Percentiles rank a stretch among this genome's conserved stretches.
Conservation (phyloP, 2,329 filamentous ascomycete genomes). For the Trichophyton equinum region DNA sequence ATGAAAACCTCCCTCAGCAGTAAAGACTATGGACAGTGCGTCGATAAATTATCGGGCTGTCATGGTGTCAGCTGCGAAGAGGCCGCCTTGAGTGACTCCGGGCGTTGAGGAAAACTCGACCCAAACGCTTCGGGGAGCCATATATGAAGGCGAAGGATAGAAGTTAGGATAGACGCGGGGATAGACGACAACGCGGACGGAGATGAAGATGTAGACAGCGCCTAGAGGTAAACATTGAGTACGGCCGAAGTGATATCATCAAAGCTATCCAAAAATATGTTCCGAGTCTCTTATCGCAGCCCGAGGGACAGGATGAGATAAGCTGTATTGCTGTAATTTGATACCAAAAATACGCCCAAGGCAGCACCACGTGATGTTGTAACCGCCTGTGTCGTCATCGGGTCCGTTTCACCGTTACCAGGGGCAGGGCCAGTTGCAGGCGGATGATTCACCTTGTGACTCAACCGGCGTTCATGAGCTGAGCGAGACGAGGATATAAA, state of each 20-base stretch:
- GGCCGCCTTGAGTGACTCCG: background rate
- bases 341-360: background rate
- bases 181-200: background rate
- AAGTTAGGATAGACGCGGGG: background rate
- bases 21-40: background rate
- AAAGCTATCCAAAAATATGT: too few relatives aligned
- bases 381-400: conserved; percentile 1
- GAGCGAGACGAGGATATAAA: background rate
- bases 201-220: background rate
- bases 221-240: too few relatives aligned
- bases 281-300: background rate
- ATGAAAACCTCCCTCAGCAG: background rate
- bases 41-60: conserved; percentile 2
- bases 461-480: background rate
- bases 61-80: background rate
- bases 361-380: background rate
- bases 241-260: too few relatives aligned
- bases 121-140: background rate
- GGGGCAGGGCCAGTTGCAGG: background rate
- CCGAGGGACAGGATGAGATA: background rate
- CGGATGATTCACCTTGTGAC: conserved; percentile 1
- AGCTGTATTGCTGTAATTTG: background rate
- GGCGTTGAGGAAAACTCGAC: background rate
- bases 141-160: background rate
- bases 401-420: background rate